phyloP scores from a whole-genome alignment of 2,329 filamentous ascomycete species.

The Neophaeococcomyces mojaviensis region DNA sequence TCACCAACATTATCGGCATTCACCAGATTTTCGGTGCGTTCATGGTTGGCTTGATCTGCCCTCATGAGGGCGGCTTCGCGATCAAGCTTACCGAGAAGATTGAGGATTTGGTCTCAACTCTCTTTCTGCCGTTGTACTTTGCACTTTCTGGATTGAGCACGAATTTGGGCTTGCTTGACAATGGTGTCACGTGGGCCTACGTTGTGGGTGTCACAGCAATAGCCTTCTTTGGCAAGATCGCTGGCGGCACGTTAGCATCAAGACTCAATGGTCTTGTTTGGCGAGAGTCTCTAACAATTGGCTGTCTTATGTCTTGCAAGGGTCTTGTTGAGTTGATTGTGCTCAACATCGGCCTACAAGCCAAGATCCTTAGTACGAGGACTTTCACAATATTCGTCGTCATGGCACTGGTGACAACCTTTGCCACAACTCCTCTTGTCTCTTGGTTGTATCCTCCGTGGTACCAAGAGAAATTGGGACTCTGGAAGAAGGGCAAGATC shows the following conservation, averaged over 20 bases:
- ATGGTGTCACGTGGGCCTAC: constrained; percentile 80
- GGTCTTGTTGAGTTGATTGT: constrained; percentile 92
- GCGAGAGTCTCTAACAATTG: constrained; percentile 84
- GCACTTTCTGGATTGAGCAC: constrained; percentile 85
- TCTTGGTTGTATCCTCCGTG: constrained; percentile 65
- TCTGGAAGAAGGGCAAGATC: constrained; percentile 77
- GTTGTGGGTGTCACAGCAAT: constrained; percentile 74
- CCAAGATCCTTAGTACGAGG: constrained; percentile 67
- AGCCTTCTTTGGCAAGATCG: constrained; percentile 78
- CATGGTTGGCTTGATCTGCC: constrained; percentile 79
- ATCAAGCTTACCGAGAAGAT: constrained; percentile 89
- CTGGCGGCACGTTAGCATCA: constrained; percentile 73
- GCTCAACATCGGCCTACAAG: constrained; percentile 72
- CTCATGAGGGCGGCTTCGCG: constrained; percentile 56
- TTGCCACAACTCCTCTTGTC: constrained; percentile 71
- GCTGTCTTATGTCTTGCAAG: constrained; percentile 92
- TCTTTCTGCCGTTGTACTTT: constrained; percentile 89
- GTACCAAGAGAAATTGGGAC: constrained; percentile 66
- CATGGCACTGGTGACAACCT: constrained; percentile 84
- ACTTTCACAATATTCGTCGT: constrained; percentile 94
- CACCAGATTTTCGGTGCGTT: constrained; percentile 95
- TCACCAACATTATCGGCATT: constrained; percentile 82
- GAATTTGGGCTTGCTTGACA: constrained; percentile 73
- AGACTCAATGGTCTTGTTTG: constrained; percentile 70
- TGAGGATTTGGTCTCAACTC: constrained; percentile 75